phyloP scores from a whole-genome alignment of 805 yeast genomes.

The Sugiyamaella smithiae region DNA sequence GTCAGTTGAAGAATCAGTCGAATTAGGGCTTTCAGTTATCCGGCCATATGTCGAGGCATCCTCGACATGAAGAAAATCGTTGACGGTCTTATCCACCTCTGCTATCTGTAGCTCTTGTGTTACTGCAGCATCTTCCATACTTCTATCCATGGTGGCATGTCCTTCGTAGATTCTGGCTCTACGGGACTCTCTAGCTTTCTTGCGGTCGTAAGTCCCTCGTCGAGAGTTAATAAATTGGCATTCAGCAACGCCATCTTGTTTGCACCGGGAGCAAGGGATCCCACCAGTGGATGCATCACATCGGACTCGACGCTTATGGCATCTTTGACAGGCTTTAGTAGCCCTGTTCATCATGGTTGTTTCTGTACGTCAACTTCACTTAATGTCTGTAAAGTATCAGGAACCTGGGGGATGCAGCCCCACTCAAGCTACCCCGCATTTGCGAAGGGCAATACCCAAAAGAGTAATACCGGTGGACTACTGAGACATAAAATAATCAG shows the following conservation, averaged over 20 bases:
- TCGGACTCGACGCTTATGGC: slow-evolving; percentile 2
- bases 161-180: neutral
- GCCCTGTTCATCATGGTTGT: neutral
- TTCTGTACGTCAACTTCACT: no score
- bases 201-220: slow-evolving; percentile 1
- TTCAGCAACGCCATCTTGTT: neutral
- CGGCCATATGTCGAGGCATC: no score
- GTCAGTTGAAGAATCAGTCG: neutral
- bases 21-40: neutral
- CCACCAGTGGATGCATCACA: neutral
- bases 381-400: no score
- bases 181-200: neutral
- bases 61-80: neutral
- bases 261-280: slow-evolving; percentile 3
- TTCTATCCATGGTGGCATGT: neutral
- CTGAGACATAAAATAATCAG: no score
- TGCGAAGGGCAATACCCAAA: no score
- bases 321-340: slow-evolving; percentile 2
- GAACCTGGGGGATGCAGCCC: no score
- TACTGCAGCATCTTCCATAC: neutral
- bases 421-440: no score
- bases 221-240: neutral
- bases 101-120: neutral
- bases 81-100: no score
- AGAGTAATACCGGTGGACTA: no score